Evolutionary conservation across 2,329 filamentous ascomycete genomes (phyloP), one percentile per base, ranked within the genome.

Genomic region (Neonectria magnoliae): DNA sequence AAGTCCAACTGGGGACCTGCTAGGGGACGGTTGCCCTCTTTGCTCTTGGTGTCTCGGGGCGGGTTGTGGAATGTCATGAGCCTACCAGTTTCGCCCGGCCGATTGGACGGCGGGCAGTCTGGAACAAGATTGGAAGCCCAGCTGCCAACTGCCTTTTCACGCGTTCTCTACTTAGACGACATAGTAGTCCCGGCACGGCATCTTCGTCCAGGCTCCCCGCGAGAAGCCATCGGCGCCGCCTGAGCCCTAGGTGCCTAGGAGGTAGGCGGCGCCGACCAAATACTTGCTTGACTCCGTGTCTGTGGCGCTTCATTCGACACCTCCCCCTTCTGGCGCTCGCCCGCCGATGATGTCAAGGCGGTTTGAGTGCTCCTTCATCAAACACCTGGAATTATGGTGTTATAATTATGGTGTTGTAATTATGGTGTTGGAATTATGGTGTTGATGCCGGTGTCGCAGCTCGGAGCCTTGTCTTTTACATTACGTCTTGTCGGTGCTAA

Each of bases 361-460:
- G 36, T 38, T 38, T 38, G 36, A 38, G 36, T 59, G 62, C 55
- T 70, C 62, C 18, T 36, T 64, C 52, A 57, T 71, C 69, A 72
- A 72, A 70, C 68, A 45, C 16, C 31, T 62, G 22, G 66, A 65
- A 69, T 66, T 69, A 54, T 64, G 58, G 59, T 48, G 27, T 51
- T 64, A n/a, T n/a, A n/a, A n/a, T n/a, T n/a, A n/a, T n/a, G n/a
- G n/a, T n/a, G n/a, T n/a, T n/a, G n/a, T n/a, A n/a, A n/a, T n/a
- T n/a, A n/a, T n/a, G n/a, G n/a, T n/a, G n/a, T n/a, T 62, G 22
- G 66, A 65, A 69, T 66, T 69, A 54, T 64, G 58, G 59, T 48
- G 27, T 51, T 64, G 38, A 42, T 47, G 47, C 50, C 36, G 54
- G 51, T 44, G 59, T 59, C 61, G 55, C 52, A 51, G 33, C 52